Conservation (phyloP, 306 rosid species). For the Vigna reflexopilosa region DNA sequence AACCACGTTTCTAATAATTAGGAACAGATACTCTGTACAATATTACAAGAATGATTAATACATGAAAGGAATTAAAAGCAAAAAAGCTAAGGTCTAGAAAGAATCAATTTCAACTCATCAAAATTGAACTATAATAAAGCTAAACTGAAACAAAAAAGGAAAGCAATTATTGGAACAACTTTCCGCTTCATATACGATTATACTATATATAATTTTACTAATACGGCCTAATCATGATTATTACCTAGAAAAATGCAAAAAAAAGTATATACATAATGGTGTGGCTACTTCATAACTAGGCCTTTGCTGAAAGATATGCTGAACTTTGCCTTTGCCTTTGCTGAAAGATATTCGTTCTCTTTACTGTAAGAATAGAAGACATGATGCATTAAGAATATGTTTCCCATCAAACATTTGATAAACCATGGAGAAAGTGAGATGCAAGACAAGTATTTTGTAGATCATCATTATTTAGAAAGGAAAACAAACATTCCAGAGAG, state of each 20-base stretch:
- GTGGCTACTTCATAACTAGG: too few species aligned
- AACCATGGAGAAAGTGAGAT: too few species aligned
- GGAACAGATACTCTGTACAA: not conserved
- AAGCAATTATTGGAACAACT: not conserved
- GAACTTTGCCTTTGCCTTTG: too few species aligned
- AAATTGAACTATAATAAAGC: not conserved
- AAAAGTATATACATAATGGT: too few species aligned
- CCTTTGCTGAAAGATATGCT: too few species aligned
- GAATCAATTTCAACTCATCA: slow-evolving; percentile 7
- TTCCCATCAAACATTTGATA: too few species aligned
- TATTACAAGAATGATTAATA: not conserved
- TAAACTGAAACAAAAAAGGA: not conserved
- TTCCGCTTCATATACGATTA: not conserved
- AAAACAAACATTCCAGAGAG: too few species aligned
- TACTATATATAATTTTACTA: not conserved
- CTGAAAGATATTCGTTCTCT: too few species aligned
- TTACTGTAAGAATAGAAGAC: too few species aligned
- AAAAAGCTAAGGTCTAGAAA: not conserved
- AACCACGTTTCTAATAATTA: not conserved
- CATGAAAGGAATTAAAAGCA: slow-evolving; percentile 1
- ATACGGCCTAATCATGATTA: not conserved
- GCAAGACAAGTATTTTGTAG: too few species aligned
- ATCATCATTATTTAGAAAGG: too few species aligned
- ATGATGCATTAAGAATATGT: too few species aligned
- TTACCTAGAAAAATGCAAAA: not conserved